Percentiles rank a stretch among this genome's conserved stretches.
These are phyloP conservation scores for Macrophomina phaseolina DNA, from an alignment of 2,329 filamentous ascomycete genomes.

Conservation along the genomic window DNA sequence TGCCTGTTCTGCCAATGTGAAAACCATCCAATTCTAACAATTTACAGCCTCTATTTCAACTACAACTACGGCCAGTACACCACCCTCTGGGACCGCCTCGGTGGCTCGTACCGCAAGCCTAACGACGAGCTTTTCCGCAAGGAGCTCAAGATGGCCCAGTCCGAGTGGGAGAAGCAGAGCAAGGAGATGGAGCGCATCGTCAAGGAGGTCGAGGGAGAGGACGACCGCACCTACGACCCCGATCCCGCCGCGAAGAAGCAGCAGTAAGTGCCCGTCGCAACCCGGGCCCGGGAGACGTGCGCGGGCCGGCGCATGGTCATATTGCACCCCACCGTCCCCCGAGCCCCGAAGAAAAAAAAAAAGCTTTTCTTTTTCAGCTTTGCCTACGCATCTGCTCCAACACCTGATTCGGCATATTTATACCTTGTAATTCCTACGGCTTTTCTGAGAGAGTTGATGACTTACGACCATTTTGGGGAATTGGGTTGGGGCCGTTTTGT, in stretches of 20 bases:
- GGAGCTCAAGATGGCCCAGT: constrained; percentile 82
- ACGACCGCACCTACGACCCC: constrained; percentile 52
- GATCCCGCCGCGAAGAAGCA: constrained; percentile 49
- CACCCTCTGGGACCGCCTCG: constrained; percentile 87
- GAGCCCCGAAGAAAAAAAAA: neutral
- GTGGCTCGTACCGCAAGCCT: constrained; percentile 84
- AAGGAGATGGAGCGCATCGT: constrained; percentile 78
- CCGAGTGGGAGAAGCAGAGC: constrained; percentile 79
- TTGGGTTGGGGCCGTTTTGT: neutral
- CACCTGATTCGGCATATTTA: neutral
- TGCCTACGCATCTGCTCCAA: constrained; percentile 6
- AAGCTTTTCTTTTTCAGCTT: neutral
- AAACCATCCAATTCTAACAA: neutral
- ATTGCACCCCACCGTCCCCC: constrained; percentile 13
- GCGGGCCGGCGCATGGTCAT: constrained; percentile 19
- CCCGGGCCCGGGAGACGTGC: neutral
- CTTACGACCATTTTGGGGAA: constrained; percentile 1
- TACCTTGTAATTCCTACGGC: constrained; percentile 15
- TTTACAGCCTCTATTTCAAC: constrained; percentile 60
- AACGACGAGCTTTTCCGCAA: constrained; percentile 84
- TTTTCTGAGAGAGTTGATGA: constrained; percentile 10
- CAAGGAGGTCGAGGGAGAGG: constrained; percentile 70
- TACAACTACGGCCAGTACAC: constrained; percentile 97
- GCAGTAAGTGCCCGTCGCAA: constrained; percentile 32
- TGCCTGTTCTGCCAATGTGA: constrained; percentile 59